Conservation (phyloP, 1,139 yeast genomes). For the Magnusiomyces tetraspermus region DNA sequence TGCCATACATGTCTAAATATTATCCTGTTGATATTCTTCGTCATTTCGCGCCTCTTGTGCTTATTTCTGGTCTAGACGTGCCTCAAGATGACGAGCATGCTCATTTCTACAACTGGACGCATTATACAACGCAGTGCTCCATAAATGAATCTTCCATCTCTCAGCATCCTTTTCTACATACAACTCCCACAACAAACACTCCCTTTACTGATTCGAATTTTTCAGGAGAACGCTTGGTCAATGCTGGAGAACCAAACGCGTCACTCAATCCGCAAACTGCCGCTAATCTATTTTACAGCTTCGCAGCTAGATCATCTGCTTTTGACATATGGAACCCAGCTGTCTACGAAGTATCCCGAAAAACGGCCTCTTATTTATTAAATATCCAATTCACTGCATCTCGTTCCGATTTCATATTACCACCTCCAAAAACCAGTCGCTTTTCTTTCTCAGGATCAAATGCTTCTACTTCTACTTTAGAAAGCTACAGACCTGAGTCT, state of each 20-base stretch:
- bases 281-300: constrained; percentile 15
- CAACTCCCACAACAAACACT: neutral
- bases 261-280: neutral
- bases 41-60: constrained; percentile 25
- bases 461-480: neutral
- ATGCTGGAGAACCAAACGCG: constrained; percentile 7
- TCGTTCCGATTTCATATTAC: constrained; percentile 8
- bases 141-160: neutral
- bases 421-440: constrained; percentile 6
- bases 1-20: neutral
- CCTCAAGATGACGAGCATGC: constrained; percentile 3
- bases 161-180: neutral
- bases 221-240: neutral
- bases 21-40: constrained; percentile 21
- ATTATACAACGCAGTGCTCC: neutral
- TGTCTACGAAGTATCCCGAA: constrained; percentile 9
- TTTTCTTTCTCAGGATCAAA: neutral
- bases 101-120: neutral
- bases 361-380: constrained; percentile 16
- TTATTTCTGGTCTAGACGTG: constrained; percentile 24
- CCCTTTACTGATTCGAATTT: too few relatives aligned
- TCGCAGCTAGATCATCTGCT: constrained; percentile 9
- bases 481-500: neutral
- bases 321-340: constrained; percentile 10
- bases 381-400: constrained; percentile 20